Percentiles rank a stretch among this genome's conserved stretches.
These are phyloP conservation scores for Microthlaspi erraticum DNA, from an alignment of 345 rosid species.

Conservation along the genomic window DNA sequence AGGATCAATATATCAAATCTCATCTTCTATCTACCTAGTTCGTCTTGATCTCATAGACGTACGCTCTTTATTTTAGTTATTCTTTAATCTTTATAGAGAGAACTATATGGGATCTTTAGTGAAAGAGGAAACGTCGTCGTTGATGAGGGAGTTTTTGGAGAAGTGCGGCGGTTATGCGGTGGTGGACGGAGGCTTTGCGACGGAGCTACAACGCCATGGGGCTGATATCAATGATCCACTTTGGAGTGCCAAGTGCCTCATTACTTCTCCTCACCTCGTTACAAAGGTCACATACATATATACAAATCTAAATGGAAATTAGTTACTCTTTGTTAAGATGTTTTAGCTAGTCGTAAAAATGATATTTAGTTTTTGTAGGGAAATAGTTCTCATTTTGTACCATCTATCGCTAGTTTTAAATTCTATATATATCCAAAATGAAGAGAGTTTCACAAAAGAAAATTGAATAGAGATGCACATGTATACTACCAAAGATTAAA, in stretches of 20 bases:
- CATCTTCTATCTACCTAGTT: constrained; percentile 9
- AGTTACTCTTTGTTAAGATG: background rate
- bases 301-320: background rate
- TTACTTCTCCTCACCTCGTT: constrained; percentile 82
- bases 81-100: too few relatives aligned
- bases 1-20: constrained; percentile 1
- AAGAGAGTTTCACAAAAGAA: background rate
- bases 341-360: background rate
- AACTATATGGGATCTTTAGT: constrained; percentile 47
- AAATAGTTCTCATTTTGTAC: background rate
- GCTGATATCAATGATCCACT: constrained; percentile 92
- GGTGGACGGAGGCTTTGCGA: constrained; percentile 92
- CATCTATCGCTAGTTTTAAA: background rate
- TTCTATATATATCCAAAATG: background rate
- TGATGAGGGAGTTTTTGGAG: constrained; percentile 62
- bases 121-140: constrained; percentile 38
- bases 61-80: background rate
- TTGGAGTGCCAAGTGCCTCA: constrained; percentile 94
- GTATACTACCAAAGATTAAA: background rate
- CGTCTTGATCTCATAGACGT: background rate
- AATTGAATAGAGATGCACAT: background rate
- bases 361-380: background rate
- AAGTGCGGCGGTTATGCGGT: constrained; percentile 80
- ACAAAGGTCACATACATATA: constrained; percentile 54
- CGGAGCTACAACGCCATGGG: constrained; percentile 90